A percentile compares a stretch with the other conserved stretches of the same genome.
These are phyloP conservation scores for Urochloa ruziziensis DNA, from an alignment of 176 grass and related monocot species.

Conservation along the genomic window DNA sequence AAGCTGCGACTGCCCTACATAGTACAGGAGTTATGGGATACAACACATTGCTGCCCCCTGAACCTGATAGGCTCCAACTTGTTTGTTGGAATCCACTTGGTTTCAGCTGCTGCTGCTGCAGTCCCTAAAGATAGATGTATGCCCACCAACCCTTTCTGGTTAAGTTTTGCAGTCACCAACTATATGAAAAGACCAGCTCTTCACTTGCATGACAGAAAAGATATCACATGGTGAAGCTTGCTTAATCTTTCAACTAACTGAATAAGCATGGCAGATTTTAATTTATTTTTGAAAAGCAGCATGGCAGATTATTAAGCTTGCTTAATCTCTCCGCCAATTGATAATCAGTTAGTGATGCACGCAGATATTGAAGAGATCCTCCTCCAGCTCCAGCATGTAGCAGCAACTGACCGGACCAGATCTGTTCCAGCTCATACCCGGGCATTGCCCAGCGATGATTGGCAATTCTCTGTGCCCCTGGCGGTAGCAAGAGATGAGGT, in stretches of 20 bases:
- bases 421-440: slow-evolving; percentile 4
- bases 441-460: background rate
- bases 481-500: slow-evolving; percentile 9
- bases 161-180: background rate
- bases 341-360: background rate
- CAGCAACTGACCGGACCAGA: background rate
- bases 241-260: background rate
- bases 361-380: background rate
- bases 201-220: background rate
- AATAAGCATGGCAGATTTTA: background rate
- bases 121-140: background rate
- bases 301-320: background rate
- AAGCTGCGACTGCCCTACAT: background rate
- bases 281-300: too few species aligned
- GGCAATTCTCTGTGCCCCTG: background rate
- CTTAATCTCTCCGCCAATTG: background rate
- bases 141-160: background rate
- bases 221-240: slow-evolving; percentile 3
- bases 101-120: background rate
- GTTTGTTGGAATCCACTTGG: slow-evolving; percentile 11
- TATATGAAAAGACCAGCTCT: background rate
- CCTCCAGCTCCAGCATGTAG: background rate
- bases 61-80: slow-evolving; percentile 18
- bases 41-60: background rate
- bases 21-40: background rate